Evolutionary conservation across 2,329 filamentous ascomycete genomes (phyloP), one percentile per base, ranked within the genome.

Genomic region (Sordariomycetes sp.): DNA sequence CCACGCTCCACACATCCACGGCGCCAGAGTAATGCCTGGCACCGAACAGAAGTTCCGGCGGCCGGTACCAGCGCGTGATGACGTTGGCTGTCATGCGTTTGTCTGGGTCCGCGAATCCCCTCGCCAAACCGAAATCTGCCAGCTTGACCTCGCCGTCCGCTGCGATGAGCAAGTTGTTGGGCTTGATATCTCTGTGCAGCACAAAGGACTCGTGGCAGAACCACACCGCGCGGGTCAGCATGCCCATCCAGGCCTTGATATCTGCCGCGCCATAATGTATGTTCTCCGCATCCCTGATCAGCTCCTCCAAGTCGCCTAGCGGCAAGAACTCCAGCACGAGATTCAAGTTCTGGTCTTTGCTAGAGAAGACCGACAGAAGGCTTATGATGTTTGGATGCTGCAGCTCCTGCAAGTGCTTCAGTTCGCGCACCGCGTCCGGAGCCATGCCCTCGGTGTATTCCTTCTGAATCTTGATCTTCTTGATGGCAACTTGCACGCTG

Each of bases 171-270:
- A 96, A 66, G 64, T 98, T 98, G 73, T 96, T 96, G 31, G 90
- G 90, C 63, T 98, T 98, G 68, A 98, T 96, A 66, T 98, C 92
- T 47, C 92, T 85, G 61, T 98, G 92, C 20, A 98, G 71, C 14
- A 98, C 76, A 48, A 82, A 90, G 57, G 92, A 93, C 54, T 88
- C 85, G 59, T 98, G 92, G 59, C 92, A 96, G 67, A 94, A 98
- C 81, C 86, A 94, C 19, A 96, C 78, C 18, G 84, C 92, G 27
- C 90, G 79, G 19, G 75, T 75, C n/a, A 96, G 72, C 92, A 96
- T 96, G 42, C 84, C 85, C 81, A 95, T 94, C 92, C 92, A 98
- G 12, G 87, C 83, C 58, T 98, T 98, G 58, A 96, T 87, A 57
- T 98, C 92, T 14, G 85, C 83, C 9, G 78, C 75, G 41, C 84